Conservation (phyloP, 2,329 filamentous ascomycete genomes). For the Arthrobotrys conoides region DNA sequence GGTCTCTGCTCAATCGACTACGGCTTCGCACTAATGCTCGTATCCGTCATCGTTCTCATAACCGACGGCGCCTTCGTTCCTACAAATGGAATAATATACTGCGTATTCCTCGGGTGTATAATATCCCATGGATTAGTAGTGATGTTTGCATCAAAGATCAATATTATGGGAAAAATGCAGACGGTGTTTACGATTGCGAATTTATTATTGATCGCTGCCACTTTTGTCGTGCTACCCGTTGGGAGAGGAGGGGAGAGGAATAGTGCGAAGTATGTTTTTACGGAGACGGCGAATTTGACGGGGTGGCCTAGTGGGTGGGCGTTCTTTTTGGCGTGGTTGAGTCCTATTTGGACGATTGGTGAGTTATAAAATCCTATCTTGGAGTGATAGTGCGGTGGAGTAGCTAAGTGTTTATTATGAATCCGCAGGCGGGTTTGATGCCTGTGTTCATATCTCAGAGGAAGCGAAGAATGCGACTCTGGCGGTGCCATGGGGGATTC, state of each 20-base stretch:
- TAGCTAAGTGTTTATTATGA: background rate
- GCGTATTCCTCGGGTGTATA: slow-evolving; percentile 72
- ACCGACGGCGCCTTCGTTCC: slow-evolving; percentile 73
- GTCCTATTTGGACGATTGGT: slow-evolving; percentile 75
- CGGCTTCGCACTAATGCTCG: slow-evolving; percentile 73
- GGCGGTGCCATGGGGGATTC: slow-evolving; percentile 74
- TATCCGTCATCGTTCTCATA: slow-evolving; percentile 70
- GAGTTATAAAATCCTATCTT: background rate
- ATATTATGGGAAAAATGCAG: slow-evolving; percentile 74
- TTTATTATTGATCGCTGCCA: slow-evolving; percentile 72
- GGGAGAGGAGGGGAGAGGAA: slow-evolving; percentile 67
- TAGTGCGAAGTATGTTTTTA: slow-evolving; percentile 71
- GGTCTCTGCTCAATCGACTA: slow-evolving; percentile 76
- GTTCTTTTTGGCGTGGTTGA: slow-evolving; percentile 75
- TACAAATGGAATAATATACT: slow-evolving; percentile 73
- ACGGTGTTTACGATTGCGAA: slow-evolving; percentile 73
- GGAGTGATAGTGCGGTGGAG: background rate
- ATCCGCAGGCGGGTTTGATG: slow-evolving; percentile 67
- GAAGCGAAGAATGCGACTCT: slow-evolving; percentile 75
- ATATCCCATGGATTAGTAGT: slow-evolving; percentile 72
- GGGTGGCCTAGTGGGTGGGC: slow-evolving; percentile 74
- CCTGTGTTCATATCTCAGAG: slow-evolving; percentile 74
- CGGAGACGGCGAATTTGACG: slow-evolving; percentile 72
- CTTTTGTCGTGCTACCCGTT: slow-evolving; percentile 73
- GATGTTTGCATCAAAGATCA: slow-evolving; percentile 69